phyloP scores from a whole-genome alignment of 2,329 filamentous ascomycete species.

The Fusarium aywerte region DNA sequence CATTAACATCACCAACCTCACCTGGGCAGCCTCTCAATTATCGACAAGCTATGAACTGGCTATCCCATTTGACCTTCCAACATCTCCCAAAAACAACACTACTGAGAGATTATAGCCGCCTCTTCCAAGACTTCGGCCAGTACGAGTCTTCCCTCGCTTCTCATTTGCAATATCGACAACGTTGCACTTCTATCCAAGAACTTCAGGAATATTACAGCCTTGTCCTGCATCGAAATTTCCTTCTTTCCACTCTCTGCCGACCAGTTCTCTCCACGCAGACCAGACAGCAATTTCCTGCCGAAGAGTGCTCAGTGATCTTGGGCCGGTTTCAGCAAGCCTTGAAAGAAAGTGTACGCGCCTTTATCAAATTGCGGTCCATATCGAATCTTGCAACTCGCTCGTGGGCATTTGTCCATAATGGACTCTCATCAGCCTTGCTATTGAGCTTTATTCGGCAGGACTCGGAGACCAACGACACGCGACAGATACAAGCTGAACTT shows the following conservation, averaged over 20 bases:
- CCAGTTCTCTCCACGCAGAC: slow-evolving; percentile 12
- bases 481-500: slow-evolving; percentile 30
- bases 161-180: background rate
- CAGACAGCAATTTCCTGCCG: background rate
- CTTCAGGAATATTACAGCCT: slow-evolving; percentile 25
- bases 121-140: slow-evolving; percentile 8
- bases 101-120: background rate
- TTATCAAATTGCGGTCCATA: slow-evolving; percentile 24
- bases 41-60: slow-evolving; percentile 34
- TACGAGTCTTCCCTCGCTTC: slow-evolving; percentile 5
- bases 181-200: slow-evolving; percentile 25
- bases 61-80: slow-evolving; percentile 18
- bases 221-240: slow-evolving; percentile 26
- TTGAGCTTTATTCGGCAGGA: slow-evolving; percentile 28
- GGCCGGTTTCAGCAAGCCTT: slow-evolving; percentile 12
- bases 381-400: slow-evolving; percentile 29
- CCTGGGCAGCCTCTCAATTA: slow-evolving; percentile 5
- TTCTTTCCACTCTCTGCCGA: slow-evolving; percentile 26
- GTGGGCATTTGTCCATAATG: slow-evolving; percentile 39
- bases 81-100: background rate
- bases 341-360: slow-evolving; percentile 16
- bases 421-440: slow-evolving; percentile 30
- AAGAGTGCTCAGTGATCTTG: background rate
- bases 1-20: too few relatives aligned
- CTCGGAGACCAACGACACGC: slow-evolving; percentile 7